A percentile compares a stretch with the other conserved stretches of the same genome.
Conservation (phyloP, 176 grass and related monocot species). For the Pontederia crassipes region DNA sequence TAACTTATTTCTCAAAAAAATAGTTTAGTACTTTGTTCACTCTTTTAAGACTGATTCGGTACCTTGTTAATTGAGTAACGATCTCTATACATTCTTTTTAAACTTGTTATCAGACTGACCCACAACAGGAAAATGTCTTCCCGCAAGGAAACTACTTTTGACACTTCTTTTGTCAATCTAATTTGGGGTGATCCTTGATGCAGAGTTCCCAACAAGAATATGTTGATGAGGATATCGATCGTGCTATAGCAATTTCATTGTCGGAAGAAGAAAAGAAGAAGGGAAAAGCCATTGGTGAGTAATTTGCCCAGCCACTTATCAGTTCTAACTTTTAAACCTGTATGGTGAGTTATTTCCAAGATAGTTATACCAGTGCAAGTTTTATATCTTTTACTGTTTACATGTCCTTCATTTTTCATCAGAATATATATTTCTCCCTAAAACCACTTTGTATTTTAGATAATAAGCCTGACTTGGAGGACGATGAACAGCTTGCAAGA, state of each 20-base stretch:
- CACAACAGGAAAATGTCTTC: neutral
- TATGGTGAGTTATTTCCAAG: no score
- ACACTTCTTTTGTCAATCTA: conserved; percentile 14
- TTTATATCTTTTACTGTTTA: no score
- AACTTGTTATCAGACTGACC: neutral
- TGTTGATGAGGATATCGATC: conserved; percentile 74
- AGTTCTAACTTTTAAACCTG: no score
- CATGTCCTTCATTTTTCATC: no score
- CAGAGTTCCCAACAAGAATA: conserved; percentile 34
- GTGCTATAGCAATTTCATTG: conserved; percentile 84
- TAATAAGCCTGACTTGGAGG: neutral
- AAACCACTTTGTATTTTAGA: neutral
- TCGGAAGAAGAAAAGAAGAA: conserved; percentile 59
- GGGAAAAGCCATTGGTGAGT: conserved; percentile 71
- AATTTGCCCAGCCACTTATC: neutral
- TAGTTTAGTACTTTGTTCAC: no score
- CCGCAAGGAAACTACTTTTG: conserved; percentile 3
- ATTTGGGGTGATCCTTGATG: conserved; percentile 8
- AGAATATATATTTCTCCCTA: no score
- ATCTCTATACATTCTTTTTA: neutral
- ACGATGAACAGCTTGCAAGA: neutral
- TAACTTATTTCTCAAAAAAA: no score
- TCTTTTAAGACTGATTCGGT: no score
- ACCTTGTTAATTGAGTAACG: no score
- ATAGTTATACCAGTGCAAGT: no score